Conservation (phyloP, 345 rosid genomes). For the Citrus hindsii region DNA sequence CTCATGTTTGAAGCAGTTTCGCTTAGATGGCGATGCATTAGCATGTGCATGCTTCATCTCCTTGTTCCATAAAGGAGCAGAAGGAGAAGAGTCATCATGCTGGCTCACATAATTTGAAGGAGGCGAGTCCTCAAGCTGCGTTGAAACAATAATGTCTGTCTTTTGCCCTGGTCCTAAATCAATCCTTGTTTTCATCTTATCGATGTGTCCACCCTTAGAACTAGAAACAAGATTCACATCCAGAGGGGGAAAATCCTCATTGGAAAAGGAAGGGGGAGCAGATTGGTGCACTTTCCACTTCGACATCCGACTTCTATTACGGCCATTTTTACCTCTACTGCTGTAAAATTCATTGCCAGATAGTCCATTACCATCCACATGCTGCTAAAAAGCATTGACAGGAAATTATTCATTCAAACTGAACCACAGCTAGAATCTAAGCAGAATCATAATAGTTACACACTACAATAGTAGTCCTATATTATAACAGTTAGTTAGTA, state of each 20-base stretch:
- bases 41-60: neutral
- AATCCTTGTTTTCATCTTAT: slow-evolving; percentile 10
- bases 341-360: neutral
- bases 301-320: neutral
- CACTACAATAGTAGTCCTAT: neutral
- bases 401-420: neutral
- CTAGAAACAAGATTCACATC: neutral
- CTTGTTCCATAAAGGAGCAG: slow-evolving; percentile 9
- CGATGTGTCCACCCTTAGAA: neutral
- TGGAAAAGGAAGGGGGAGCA: neutral
- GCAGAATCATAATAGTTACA: too few species aligned
- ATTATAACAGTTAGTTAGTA: neutral
- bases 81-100: neutral
- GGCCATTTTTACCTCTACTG: neutral
- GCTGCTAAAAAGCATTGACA: neutral
- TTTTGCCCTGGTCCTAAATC: slow-evolving; percentile 12
- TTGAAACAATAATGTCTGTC: neutral
- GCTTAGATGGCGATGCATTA: neutral
- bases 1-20: neutral
- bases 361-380: neutral
- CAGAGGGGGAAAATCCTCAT: neutral
- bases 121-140: neutral
- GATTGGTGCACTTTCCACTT: neutral
- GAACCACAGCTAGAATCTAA: neutral
- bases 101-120: neutral